Base-by-base conservation (phyloP, 2,329 filamentous ascomycete species). In the Davidsoniella neocaledoniae region DNA sequence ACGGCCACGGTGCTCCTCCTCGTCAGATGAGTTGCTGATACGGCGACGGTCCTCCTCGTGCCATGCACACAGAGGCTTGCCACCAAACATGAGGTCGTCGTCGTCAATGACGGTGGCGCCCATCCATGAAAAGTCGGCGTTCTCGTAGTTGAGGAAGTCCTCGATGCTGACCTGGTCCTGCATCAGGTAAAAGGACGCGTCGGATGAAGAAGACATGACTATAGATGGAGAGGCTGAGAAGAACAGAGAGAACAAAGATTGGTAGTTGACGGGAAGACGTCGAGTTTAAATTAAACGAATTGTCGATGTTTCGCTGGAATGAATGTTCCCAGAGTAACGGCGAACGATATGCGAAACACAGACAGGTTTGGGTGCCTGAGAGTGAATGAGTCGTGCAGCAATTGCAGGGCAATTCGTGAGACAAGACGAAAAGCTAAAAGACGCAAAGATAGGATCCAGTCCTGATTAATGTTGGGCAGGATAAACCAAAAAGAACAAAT, bases 51-150 rank as follows among this genome's bases (percentile, higher is more conserved):
- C 72, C 63, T 78, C 74, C 61, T 78, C 74, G 59, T 78, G 75
- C 73, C 73, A 77, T 14, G 68, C 63, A 59, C 73, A 73, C 40
- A 78, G 61, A 38, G 72, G 67, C 67, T 77, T 78, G 57, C 74
- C 74, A 50, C 73, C 73, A 56, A 77, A 78, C 60, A 69, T 76
- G 37, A 78, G 64, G 55, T 78, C 74, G 51, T 77, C 73, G 58
- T 78, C 74, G 50, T 78, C 73, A 56, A 78, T 78, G 45, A 71
- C 33, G 71, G 68, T 49, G 70, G 66, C 54, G 73, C 68, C 73
- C 73, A 77, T 43, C 62, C 54, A 53, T 63, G 51, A 60, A 40
- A 61, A 50, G 21, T 46, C 46, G 43, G 51, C 44, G 47, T 39
- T 48, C 40, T 53, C 37, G 19, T 43, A 50, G 43, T 46, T 44